Evolutionary conservation across 495 filamentous ascomycete species (phyloP).

Genomic region (Penicillium steckii): DNA sequence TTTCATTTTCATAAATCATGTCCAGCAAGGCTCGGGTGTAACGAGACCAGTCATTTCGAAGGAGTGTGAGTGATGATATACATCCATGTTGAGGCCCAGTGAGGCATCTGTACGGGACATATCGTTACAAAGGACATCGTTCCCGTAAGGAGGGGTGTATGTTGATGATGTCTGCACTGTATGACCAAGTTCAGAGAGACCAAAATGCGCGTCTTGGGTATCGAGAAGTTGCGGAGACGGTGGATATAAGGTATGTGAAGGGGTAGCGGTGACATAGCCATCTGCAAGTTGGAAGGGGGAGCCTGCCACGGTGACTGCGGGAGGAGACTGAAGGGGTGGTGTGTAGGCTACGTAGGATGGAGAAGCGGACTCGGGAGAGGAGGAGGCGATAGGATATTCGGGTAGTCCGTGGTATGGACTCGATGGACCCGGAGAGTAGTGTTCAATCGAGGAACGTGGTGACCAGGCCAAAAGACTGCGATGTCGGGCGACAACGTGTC

Average conservation of each 20-base stretch:
- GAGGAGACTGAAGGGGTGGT: constrained; percentile 42
- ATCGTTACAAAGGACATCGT: constrained; percentile 29
- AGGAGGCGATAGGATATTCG: constrained; percentile 35
- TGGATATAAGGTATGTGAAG: constrained; percentile 34
- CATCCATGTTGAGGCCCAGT: constrained; percentile 32
- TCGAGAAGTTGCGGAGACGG: constrained; percentile 40
- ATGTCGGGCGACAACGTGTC: constrained; percentile 35
- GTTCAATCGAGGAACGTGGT: constrained; percentile 38
- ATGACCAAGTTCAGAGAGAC: constrained; percentile 32
- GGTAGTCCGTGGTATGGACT: constrained; percentile 37
- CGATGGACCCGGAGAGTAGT: constrained; percentile 37
- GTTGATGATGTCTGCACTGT: constrained; percentile 29
- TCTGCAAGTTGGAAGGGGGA: constrained; percentile 35
- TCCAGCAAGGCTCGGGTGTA: constrained; percentile 34
- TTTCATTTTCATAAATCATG: constrained; percentile 16
- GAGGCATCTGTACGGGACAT: constrained; percentile 27
- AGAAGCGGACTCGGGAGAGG: constrained; percentile 40
- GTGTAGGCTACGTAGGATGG: constrained; percentile 42
- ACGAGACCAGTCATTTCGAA: constrained; percentile 29
- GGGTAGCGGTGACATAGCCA: constrained; percentile 34
- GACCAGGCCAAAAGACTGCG: constrained; percentile 38
- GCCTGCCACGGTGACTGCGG: constrained; percentile 35
- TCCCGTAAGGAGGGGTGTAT: constrained; percentile 34
- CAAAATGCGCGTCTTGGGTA: constrained; percentile 23
- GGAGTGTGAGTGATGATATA: constrained; percentile 33